These are phyloP conservation scores for Aquanectria penicillioides DNA, from an alignment of 2,329 filamentous ascomycete species.

Conservation along the genomic window DNA sequence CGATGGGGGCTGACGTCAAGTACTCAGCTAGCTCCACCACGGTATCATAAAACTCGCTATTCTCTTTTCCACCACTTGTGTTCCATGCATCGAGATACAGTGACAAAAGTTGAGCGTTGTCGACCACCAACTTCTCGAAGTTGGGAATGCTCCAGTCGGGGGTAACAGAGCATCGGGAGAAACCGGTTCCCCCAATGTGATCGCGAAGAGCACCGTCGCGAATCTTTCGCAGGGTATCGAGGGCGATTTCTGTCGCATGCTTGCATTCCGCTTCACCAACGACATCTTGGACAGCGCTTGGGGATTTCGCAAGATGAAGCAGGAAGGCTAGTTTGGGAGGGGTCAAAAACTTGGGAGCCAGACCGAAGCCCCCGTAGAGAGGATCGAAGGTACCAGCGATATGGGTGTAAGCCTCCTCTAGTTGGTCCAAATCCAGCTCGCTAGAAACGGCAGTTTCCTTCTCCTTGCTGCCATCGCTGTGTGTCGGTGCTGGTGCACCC, in stretches of 20 bases:
- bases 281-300: conserved; percentile 80
- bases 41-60: conserved; percentile 78
- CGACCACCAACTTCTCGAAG: conserved; percentile 97
- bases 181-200: conserved; percentile 64
- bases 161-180: conserved; percentile 85
- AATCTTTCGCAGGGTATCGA: conserved; percentile 83
- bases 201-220: conserved; percentile 64
- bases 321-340: conserved; percentile 87
- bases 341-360: conserved; percentile 89
- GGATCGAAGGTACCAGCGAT: conserved; percentile 85
- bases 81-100: conserved; percentile 90
- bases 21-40: conserved; percentile 90
- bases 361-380: conserved; percentile 81
- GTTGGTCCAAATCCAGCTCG: conserved; percentile 85
- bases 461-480: conserved; percentile 31
- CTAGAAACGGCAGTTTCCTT: conserved; percentile 60
- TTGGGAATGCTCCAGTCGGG: conserved; percentile 93
- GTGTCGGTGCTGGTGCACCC: conserved; percentile 43
- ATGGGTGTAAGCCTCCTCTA: conserved; percentile 89
- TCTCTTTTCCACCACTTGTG: conserved; percentile 58
- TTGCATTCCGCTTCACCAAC: conserved; percentile 83
- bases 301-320: conserved; percentile 77
- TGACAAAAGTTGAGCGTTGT: conserved; percentile 86
- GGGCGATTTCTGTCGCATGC: conserved; percentile 79
- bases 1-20: conserved; percentile 76